Evolutionary conservation across 116 monocot genomes (phyloP).

Genomic region (Iris pallida): DNA sequence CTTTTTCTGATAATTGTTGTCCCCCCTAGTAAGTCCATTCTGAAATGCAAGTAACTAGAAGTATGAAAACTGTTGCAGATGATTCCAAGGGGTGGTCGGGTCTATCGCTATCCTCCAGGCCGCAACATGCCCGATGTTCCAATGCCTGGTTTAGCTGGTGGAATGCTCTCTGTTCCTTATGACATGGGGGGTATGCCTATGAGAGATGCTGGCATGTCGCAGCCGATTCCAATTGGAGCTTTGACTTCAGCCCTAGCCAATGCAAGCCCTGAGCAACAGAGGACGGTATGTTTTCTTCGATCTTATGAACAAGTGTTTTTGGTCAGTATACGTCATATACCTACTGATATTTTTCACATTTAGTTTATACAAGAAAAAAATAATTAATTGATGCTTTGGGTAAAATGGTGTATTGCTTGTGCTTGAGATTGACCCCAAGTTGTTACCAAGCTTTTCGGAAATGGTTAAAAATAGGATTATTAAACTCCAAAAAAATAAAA

Average conservation of each 20-base stretch:
- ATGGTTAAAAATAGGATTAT: background rate
- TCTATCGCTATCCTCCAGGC: conserved; percentile 37
- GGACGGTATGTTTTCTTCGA: conserved; percentile 24
- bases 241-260: conserved; percentile 47
- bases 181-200: conserved; percentile 39
- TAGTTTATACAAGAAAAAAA: background rate
- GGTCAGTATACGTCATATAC: background rate
- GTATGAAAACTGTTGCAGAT: conserved; percentile 24
- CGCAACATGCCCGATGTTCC: conserved; percentile 31
- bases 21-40: background rate
- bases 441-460: background rate
- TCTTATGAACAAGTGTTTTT: background rate
- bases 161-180: conserved; percentile 28
- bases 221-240: conserved; percentile 31
- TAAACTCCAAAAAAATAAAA: background rate
- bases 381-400: background rate
- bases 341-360: background rate
- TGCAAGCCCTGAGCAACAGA: conserved; percentile 45
- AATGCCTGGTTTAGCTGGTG: conserved; percentile 27
- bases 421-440: background rate
- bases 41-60: too few species aligned
- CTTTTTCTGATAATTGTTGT: background rate
- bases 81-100: conserved; percentile 36
- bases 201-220: conserved; percentile 29
- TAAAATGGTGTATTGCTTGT: background rate